Base-by-base conservation (phyloP, 2,329 filamentous ascomycete species). In the Diaporthe velutina region DNA sequence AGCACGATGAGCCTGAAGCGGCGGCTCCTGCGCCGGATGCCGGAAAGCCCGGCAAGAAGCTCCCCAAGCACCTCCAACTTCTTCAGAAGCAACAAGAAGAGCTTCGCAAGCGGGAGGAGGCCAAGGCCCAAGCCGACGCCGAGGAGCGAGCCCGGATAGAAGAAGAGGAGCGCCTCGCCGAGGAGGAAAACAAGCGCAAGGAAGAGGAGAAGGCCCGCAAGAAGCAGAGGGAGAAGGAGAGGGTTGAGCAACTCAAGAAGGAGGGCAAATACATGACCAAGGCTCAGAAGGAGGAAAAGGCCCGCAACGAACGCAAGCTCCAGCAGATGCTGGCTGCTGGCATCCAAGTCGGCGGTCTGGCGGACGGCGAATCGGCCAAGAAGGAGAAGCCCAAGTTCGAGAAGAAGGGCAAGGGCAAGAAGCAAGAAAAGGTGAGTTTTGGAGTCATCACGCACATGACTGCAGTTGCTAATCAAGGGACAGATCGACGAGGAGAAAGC, bases 221-320 rank as follows among this genome's bases (percentile, higher is more conserved):
- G 88, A 97, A 96, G 88, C 94, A 95, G 80, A 95, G 91, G 82
- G 95, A 97, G 80, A 96, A 94, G 87, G 93, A 96, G 83, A 94
- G 90, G 84, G 92, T 96, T 76, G 95, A 97, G 81, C 93, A 96
- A 85, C 90, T 95, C 73, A 97, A 96, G 90, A 95, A 94, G 83
- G 94, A 95, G 83, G 95, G 95, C 82, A 96, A 95, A 81, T 96
- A 93, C 84, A 86, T 96, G 80, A 96, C 94, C 78, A 96, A 96
- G 85, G 94, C 94, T 19, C 94, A 97, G 82, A 94, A 92, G 81
- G 94, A 96, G 80, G 93, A 94, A 81, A 95, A 95, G 85, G 92
- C 93, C 33, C 90, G 92, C 80, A 93, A 94, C 79, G 93, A 96
- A 84, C 87, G 92, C 80, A 95, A 95, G 79, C 85, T 96, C 72